Evolutionary conservation across 2,329 filamentous ascomycete species (phyloP).

Genomic region (Aciculosporium take): DNA sequence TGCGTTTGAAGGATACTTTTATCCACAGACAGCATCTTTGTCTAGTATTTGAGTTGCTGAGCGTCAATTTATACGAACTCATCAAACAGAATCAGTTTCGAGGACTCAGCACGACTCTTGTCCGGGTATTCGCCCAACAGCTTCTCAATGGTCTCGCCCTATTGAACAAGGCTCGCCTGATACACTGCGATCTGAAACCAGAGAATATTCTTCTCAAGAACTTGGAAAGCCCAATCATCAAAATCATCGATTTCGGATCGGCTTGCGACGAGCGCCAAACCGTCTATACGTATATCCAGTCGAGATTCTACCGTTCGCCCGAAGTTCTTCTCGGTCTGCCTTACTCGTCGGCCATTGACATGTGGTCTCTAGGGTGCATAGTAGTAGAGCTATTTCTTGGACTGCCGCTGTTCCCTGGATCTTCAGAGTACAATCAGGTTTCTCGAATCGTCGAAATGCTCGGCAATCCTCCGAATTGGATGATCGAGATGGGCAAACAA

Average conservation of each 20-base stretch:
- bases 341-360: constrained; percentile 97
- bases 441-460: constrained; percentile 97
- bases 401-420: constrained; percentile 86
- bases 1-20: constrained; percentile 93
- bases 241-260: constrained; percentile 98
- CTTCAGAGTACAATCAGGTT: constrained; percentile 97
- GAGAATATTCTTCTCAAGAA: constrained; percentile 98
- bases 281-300: constrained; percentile 98
- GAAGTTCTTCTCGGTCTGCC: constrained; percentile 91
- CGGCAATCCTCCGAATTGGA: constrained; percentile 91
- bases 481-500: constrained; percentile 98
- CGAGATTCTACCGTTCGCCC: constrained; percentile 90
- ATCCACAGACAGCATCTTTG: constrained; percentile 96
- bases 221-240: constrained; percentile 96
- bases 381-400: constrained; percentile 95
- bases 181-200: constrained; percentile 95
- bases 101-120: constrained; percentile 87
- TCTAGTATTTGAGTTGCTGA: constrained; percentile 88
- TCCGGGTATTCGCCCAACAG: constrained; percentile 95
- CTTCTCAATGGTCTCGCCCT: constrained; percentile 82
- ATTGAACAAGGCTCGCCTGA: constrained; percentile 88
- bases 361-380: constrained; percentile 98
- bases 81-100: constrained; percentile 99
- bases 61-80: constrained; percentile 93
- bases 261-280: constrained; percentile 97